These are phyloP conservation scores for Fraxinus platypoda DNA, from an alignment of 305 asterid species.

Conservation along the genomic window DNA sequence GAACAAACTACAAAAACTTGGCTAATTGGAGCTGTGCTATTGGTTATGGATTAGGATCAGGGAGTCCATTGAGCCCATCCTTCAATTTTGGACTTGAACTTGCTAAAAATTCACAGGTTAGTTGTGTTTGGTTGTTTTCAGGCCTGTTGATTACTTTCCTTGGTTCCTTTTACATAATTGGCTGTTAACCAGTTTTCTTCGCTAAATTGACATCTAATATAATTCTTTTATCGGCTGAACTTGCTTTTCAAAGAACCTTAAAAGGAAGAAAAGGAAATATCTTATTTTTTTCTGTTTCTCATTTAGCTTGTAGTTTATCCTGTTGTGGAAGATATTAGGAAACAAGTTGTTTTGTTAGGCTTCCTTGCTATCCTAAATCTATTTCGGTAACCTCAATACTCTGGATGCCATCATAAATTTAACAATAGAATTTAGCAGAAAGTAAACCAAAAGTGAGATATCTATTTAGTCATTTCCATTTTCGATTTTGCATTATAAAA, in stretches of 20 bases:
- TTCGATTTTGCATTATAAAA: not conserved
- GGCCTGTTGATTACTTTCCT: slow-evolving; percentile 3
- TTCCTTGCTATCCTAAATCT: not conserved
- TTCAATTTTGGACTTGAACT: slow-evolving; percentile 90
- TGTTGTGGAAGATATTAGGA: not conserved
- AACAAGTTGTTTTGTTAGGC: not conserved
- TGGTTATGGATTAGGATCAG: slow-evolving; percentile 84
- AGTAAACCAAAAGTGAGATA: not conserved
- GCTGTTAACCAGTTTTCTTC: not conserved
- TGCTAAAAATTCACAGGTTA: slow-evolving; percentile 75
- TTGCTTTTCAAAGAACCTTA: not conserved
- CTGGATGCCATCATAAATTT: not conserved
- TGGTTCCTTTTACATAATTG: not conserved
- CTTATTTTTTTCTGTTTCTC: not conserved
- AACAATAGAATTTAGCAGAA: not conserved
- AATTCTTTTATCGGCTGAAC: slow-evolving; percentile 11
- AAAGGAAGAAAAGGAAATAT: not conserved
- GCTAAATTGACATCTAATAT: not conserved
- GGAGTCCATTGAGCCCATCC: slow-evolving; percentile 88
- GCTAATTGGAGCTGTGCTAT: slow-evolving; percentile 92
- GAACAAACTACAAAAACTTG: slow-evolving; percentile 57
- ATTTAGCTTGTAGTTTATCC: not conserved
- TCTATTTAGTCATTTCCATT: not conserved
- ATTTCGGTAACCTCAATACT: not conserved
- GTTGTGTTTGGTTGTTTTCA: slow-evolving; percentile 19